These are phyloP conservation scores for Trichocladium antarcticum DNA, from an alignment of 495 filamentous ascomycete species.

Conservation along the genomic window DNA sequence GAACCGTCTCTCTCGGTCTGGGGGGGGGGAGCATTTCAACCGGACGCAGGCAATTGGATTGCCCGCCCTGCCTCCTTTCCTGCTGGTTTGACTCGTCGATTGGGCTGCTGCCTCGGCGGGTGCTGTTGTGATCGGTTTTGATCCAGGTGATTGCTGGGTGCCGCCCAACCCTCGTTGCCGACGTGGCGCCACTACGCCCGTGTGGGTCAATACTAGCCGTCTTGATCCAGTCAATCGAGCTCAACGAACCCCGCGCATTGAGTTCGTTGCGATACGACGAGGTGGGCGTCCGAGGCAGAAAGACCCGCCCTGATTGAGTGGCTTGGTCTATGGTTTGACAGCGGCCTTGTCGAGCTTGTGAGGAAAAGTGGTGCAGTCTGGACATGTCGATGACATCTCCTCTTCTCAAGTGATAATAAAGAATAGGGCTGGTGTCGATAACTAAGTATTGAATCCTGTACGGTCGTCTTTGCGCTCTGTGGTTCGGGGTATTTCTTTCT, in stretches of 20 bases:
- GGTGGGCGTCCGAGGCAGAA: no score
- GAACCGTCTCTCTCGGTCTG: no score
- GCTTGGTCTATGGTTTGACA: no score
- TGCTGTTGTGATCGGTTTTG: constrained; percentile 21
- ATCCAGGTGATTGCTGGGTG: constrained; percentile 12
- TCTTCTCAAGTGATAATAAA: background rate
- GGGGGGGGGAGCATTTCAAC: background rate
- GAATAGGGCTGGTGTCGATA: no score
- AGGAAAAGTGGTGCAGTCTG: no score
- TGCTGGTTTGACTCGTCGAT: background rate
- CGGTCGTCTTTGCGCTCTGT: no score
- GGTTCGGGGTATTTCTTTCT: no score
- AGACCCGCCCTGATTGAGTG: no score
- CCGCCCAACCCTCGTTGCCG: constrained; percentile 33
- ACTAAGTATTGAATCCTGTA: no score
- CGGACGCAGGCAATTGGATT: background rate
- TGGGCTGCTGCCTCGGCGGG: constrained; percentile 9
- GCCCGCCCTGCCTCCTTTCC: background rate
- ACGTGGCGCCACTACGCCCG: constrained; percentile 42
- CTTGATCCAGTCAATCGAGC: constrained; percentile 4
- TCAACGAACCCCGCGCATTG: constrained; percentile 19
- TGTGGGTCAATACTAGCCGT: constrained; percentile 26
- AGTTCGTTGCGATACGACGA: constrained; percentile 1
- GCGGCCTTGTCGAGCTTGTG: no score
- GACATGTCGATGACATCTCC: background rate